phyloP scores from a whole-genome alignment of 805 yeast species.

The Candida dajiaensis region DNA sequence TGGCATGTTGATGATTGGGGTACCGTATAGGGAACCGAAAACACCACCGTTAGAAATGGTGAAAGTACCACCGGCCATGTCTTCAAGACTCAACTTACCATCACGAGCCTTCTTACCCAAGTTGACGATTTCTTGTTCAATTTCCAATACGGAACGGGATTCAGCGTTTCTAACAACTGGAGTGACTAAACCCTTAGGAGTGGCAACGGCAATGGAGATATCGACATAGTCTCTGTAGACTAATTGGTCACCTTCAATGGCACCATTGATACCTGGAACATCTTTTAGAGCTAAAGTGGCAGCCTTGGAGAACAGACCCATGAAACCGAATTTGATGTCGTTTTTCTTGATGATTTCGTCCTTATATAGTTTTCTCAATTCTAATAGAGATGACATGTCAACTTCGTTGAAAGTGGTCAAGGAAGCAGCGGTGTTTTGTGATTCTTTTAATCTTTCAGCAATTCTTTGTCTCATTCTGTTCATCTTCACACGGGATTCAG shows the following conservation, averaged over 20 bases:
- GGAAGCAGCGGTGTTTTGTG: conserved; percentile 98
- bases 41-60: conserved; percentile 99
- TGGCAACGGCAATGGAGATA: conserved; percentile 94
- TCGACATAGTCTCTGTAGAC: conserved; percentile 96
- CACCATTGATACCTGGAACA: conserved; percentile 91
- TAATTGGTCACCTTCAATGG: conserved; percentile 90
- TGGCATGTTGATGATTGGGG: conserved; percentile 97
- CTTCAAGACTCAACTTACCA: conserved; percentile 92
- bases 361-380: conserved; percentile 93
- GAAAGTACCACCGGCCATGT: conserved; percentile 99
- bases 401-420: conserved; percentile 97
- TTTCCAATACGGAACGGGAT: conserved; percentile 77
- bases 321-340: conserved; percentile 94
- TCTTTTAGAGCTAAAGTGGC: conserved; percentile 89
- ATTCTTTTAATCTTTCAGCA: conserved; percentile 98
- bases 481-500: conserved; percentile 92
- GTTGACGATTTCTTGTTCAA: conserved; percentile 77
- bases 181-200: conserved; percentile 98
- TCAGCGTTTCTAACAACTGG: conserved; percentile 98
- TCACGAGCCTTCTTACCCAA: conserved; percentile 94
- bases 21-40: conserved; percentile 95
- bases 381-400: conserved; percentile 88
- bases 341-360: conserved; percentile 93
- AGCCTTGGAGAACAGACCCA: conserved; percentile 98
- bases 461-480: conserved; percentile 99